These are phyloP conservation scores for Schizosaccharomyces cryophilus DNA, from an alignment of 805 yeast species.

Conservation along the genomic window DNA sequence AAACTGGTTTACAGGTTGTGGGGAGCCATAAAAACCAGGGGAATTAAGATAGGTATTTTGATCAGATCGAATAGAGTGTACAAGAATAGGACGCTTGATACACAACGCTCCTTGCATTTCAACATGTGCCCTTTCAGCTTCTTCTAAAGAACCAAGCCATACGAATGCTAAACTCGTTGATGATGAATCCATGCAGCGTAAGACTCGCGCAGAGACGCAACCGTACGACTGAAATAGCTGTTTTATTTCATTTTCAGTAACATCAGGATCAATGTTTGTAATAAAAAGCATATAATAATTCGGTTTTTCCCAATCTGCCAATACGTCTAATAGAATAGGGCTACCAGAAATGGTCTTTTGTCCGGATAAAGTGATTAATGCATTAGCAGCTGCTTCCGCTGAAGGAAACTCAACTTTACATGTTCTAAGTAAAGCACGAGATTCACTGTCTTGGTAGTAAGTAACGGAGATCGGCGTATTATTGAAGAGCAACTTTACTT, in stretches of 20 bases:
- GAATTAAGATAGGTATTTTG: conserved; percentile 15
- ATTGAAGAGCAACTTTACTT: not conserved
- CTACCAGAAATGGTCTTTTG: not conserved
- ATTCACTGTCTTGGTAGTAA: not conserved
- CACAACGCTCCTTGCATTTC: conserved; percentile 65
- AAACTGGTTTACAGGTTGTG: conserved; percentile 22
- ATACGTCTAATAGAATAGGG: not conserved
- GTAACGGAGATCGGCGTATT: not conserved
- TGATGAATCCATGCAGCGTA: not conserved
- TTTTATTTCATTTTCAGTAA: not conserved
- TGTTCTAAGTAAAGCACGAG: not conserved
- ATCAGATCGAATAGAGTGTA: conserved; percentile 41
- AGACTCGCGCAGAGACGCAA: not conserved
- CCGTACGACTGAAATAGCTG: not conserved
- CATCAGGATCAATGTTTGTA: not conserved
- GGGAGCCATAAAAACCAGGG: conserved; percentile 14
- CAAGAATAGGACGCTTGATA: conserved; percentile 52
- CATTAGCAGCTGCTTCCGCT: not conserved
- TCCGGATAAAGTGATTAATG: not conserved
- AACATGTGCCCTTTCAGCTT: conserved; percentile 42
- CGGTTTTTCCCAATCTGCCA: not conserved
- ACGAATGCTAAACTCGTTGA: conserved; percentile 35
- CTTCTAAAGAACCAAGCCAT: conserved; percentile 38
- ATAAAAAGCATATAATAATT: not conserved
- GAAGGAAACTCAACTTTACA: not conserved